Base-by-base conservation (phyloP, 148 eudicot genomes). In the Tetragonia tetragonoides region DNA sequence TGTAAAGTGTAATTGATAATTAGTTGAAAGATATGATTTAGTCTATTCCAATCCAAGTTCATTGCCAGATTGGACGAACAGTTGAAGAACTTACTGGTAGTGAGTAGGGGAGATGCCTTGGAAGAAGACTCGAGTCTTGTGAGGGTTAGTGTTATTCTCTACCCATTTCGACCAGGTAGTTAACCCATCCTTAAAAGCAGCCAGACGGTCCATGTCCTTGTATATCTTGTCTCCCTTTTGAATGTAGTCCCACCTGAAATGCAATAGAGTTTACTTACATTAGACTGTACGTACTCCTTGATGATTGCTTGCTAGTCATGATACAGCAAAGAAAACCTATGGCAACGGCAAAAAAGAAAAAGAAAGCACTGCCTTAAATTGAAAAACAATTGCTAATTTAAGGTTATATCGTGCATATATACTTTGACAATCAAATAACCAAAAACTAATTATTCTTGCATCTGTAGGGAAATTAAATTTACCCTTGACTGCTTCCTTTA, bases 111-210 rank as follows among this genome's bases (percentile, higher is more conserved):
- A 89, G 44, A 87, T 81, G 42, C 84, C 84, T 71, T 84, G 92
- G n/a, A 87, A 89, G 68, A 86, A 90, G 7, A 90, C 85, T 24
- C 16, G 79, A 16, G 77, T 81, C n/a, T 66, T 86, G 6, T 46
- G 68, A 21, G 77, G 34, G 70, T 87, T 69, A 34, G 83, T 40
- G 57, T 84, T 83, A 1, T 49, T 39, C n/a, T 89, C 85, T 7
- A 89, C 89, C 95, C 95, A 90, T 21, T 74, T 84, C 0, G 90
- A 77, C 94, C 92, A 90, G 12, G 87, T 89, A 5, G 46, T 82
- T 44, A 90, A 51, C 24, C 82, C 92, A 41, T 70, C 71, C 72
- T 84, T 77, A 7, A 66, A 74, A 23, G 87, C 90, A 14, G 21
- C 69, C 68, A 86, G 12, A 8, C 90, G 84, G 67, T 87, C 81